A percentile compares a stretch with the other conserved stretches of the same genome.
Conservation (phyloP, 2,329 filamentous ascomycete species). For the Aureobasidium musti region DNA sequence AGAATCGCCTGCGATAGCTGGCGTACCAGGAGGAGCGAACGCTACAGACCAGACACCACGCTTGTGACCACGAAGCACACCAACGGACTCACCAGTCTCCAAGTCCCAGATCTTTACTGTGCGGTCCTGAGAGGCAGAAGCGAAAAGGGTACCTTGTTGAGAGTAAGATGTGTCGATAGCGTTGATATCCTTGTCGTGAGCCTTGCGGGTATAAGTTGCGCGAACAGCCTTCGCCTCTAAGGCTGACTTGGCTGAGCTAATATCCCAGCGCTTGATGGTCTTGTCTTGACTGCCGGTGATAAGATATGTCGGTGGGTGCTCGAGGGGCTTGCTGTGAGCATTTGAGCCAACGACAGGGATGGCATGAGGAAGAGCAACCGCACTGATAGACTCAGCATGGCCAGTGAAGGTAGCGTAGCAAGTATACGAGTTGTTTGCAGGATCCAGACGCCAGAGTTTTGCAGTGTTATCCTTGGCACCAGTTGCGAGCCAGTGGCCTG, state of each 20-base stretch:
- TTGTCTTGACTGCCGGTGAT: conserved; percentile 93
- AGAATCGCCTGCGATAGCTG: conserved; percentile 69
- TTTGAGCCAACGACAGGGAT: conserved; percentile 68
- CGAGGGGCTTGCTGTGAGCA: conserved; percentile 71
- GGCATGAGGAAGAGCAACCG: conserved; percentile 76
- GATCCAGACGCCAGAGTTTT: conserved; percentile 84
- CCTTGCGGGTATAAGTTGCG: conserved; percentile 85
- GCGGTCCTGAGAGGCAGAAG: conserved; percentile 93
- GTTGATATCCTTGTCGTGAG: conserved; percentile 99
- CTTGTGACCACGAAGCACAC: conserved; percentile 87
- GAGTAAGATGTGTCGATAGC: conserved; percentile 73
- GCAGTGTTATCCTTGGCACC: conserved; percentile 97
- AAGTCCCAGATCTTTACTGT: conserved; percentile 96
- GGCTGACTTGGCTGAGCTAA: conserved; percentile 56
- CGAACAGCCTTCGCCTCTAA: conserved; percentile 54
- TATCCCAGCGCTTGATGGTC: conserved; percentile 93
- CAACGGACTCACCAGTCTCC: conserved; percentile 85
- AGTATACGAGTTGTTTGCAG: conserved; percentile 69
- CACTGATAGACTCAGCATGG: conserved; percentile 90
- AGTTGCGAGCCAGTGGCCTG: conserved; percentile 93
- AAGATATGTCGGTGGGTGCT: conserved; percentile 78
- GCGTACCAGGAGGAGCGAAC: conserved; percentile 79
- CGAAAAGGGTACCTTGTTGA: conserved; percentile 74
- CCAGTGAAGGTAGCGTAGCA: conserved; percentile 83
- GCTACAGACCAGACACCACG: conserved; percentile 94